Base-by-base conservation (phyloP, 768 basidiomycete genomes). In the Butyriboletus loyo region DNA sequence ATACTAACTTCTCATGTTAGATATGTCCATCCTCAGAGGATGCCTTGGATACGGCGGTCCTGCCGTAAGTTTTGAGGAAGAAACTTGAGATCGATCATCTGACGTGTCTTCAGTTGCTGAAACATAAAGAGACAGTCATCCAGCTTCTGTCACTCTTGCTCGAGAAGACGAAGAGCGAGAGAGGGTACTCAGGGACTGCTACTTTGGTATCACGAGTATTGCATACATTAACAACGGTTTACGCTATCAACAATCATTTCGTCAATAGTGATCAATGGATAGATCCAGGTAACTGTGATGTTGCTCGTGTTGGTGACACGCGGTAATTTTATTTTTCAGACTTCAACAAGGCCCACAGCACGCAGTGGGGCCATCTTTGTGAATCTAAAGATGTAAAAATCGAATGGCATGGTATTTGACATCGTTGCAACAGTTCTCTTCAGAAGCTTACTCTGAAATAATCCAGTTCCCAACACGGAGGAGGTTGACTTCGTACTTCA, bases 401-500 rank as follows among this genome's bases (percentile, higher is more conserved):
- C 32, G 84, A 91, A 53, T 98, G 95, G 95, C 94, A 96, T 66
- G 81, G 88, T 88, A 62, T 60, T 24, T 32, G 38, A 36, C 6
- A 49, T 45, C 7, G 36, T 22, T 31, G 32, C 22, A 24, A 4
- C 2, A n/a, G n/a, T n/a, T n/a, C 30, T 19, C 46, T 54, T 53
- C 37, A 55, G 47, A 66, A 22, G 59, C 41, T 53, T 15, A 52
- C 19, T 19, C n/a, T 42, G 44, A 44, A 38, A 19, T 24, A 8
- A 44, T 82, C 87, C 1, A 81, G 68, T 65, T 34, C 70, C 68
- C 41, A 68, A 42, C 15, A 21, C 28, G 4, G 81, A 80, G 19
- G 96, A 98, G 66, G 80, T 97, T 52, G 78, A 77, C 6, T 89
- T 95, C 63, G 83, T 87, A 4, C 66, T 97, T 38, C 85, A 92